A percentile compares a stretch with the other conserved stretches of the same genome.
Conservation (phyloP, 78 protist genomes). For the Guillardia theta region DNA sequence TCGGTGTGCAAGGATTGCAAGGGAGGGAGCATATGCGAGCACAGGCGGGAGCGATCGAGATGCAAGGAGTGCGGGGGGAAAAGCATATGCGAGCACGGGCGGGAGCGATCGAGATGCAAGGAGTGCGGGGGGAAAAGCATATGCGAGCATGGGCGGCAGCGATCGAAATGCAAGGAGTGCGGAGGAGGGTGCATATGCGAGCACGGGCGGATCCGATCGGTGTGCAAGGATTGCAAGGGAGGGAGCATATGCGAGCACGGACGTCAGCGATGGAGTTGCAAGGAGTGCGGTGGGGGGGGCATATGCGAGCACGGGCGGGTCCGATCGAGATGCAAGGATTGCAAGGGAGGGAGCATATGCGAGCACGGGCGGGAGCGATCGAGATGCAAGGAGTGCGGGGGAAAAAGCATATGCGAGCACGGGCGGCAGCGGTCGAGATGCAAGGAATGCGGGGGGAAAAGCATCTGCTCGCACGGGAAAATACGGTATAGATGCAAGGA, state of each 20-base stretch:
- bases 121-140: neutral
- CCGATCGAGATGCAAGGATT: neutral
- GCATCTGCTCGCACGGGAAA: neutral
- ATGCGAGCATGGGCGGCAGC: neutral
- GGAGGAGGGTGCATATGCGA: neutral
- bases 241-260: neutral
- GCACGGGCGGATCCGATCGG: neutral
- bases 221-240: neutral
- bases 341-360: neutral
- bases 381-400: neutral
- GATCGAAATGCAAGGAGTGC: neutral
- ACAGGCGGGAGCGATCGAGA: neutral
- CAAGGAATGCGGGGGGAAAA: neutral
- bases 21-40: neutral
- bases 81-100: neutral
- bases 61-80: slow-evolving; percentile 15
- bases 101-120: neutral
- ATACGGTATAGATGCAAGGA: neutral
- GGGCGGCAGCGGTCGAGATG: neutral
- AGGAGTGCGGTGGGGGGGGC: neutral
- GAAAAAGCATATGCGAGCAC: neutral
- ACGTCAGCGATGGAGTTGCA: neutral
- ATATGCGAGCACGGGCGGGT: neutral
- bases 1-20: neutral
- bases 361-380: neutral